Evolutionary conservation across 495 filamentous ascomycete genomes (phyloP).

Genomic region (Pseudoneurospora amorphoporcata): DNA sequence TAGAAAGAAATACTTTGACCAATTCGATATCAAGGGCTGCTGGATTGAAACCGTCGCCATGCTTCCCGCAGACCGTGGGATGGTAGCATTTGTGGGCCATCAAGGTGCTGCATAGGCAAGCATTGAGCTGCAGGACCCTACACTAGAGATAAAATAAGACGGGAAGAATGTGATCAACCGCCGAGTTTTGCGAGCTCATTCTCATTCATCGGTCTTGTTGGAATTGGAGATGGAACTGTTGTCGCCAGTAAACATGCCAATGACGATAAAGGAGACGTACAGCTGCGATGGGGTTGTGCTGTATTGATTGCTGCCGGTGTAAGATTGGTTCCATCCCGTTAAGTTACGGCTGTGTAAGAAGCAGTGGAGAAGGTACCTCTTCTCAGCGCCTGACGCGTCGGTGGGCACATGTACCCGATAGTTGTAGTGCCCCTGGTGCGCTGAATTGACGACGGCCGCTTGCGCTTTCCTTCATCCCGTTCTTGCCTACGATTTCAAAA

Average conservation of each 20-base stretch:
- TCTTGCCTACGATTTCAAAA: background rate
- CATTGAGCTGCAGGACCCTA: background rate
- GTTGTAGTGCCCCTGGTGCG: background rate
- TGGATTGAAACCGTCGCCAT: background rate
- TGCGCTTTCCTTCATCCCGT: background rate
- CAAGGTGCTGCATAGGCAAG: background rate
- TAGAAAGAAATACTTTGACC: background rate
- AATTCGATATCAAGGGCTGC: background rate
- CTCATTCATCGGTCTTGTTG: background rate
- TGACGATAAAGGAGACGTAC: background rate
- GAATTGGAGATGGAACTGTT: background rate
- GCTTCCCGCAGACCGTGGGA: background rate
- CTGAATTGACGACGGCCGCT: background rate
- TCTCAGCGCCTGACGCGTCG: background rate
- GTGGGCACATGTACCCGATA: background rate
- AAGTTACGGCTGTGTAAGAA: background rate
- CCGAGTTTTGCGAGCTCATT: background rate
- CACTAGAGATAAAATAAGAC: background rate
- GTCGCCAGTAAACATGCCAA: background rate
- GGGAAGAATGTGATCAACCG: background rate
- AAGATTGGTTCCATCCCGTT: background rate
- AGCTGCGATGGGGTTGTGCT: background rate
- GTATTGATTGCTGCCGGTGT: background rate
- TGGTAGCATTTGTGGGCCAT: background rate
- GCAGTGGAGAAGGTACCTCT: background rate